These are phyloP conservation scores for Melanomma pulvis-pyrius DNA, from an alignment of 495 filamentous ascomycete species.

Conservation along the genomic window DNA sequence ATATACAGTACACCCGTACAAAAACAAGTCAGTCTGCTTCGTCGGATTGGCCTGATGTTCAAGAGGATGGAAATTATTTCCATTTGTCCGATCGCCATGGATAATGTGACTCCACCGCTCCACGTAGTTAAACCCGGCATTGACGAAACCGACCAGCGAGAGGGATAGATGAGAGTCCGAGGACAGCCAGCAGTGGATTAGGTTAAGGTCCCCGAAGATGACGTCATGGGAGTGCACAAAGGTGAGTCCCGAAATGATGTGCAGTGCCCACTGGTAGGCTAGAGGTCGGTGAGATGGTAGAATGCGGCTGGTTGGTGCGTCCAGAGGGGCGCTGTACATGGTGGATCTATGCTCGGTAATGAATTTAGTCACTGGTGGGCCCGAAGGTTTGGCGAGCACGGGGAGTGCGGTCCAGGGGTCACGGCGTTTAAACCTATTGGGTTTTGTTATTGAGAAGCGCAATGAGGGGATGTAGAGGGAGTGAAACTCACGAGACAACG, in stretches of 20 bases:
- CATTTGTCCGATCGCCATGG: neutral
- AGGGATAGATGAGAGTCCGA: neutral
- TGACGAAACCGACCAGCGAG: neutral
- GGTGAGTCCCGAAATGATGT: neutral
- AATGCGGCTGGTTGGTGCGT: neutral
- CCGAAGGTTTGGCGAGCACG: neutral
- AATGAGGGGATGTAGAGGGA: neutral
- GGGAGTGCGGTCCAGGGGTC: neutral
- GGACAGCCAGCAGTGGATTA: neutral
- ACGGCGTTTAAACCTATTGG: neutral
- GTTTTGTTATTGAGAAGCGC: neutral
- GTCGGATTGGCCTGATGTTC: neutral
- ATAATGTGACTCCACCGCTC: neutral
- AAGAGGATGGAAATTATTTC: neutral
- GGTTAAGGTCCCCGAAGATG: neutral
- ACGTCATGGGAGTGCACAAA: neutral
- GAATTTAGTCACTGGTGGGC: neutral
- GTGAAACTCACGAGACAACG: neutral
- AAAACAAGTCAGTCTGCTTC: neutral
- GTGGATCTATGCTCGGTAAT: neutral
- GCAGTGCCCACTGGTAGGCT: neutral
- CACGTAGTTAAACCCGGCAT: neutral
- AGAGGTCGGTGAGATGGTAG: neutral
- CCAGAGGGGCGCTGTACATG: neutral
- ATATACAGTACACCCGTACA: neutral